Evolutionary conservation across 176 grass and related monocot genomes (phyloP).

Genomic region (Aegilops umbellulata): DNA sequence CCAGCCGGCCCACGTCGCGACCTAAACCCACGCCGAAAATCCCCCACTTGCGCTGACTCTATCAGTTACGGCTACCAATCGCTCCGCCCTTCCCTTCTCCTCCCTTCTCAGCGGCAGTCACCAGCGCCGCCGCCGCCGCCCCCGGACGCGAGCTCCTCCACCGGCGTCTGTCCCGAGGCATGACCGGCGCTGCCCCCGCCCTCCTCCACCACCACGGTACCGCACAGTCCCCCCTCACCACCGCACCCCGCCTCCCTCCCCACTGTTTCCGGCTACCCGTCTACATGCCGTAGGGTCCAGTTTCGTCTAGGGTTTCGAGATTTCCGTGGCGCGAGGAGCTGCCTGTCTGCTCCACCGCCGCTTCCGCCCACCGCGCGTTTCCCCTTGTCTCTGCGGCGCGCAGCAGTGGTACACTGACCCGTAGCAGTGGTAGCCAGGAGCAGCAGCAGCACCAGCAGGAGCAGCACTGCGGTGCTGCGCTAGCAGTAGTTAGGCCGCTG

Average conservation of each 20-base stretch:
- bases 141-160: neutral
- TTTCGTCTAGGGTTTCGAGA: slow-evolving; percentile 26
- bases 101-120: neutral
- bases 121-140: neutral
- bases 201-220: slow-evolving; percentile 25
- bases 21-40: slow-evolving; percentile 34
- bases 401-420: neutral
- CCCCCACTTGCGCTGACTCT: slow-evolving; percentile 6
- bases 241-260: neutral
- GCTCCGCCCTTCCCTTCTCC: neutral
- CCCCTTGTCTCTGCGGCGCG: neutral
- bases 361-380: neutral
- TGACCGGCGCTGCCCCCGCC: neutral
- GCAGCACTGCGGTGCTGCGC: neutral
- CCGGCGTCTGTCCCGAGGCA: neutral
- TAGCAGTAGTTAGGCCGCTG: neutral
- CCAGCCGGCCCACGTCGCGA: slow-evolving; percentile 32
- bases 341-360: neutral
- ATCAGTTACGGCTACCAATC: slow-evolving; percentile 3
- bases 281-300: neutral
- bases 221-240: neutral
- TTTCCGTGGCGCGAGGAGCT: neutral
- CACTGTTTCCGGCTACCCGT: neutral
- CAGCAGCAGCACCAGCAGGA: neutral
- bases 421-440: neutral